These are phyloP conservation scores for Pseudomonodictys pantanalensis DNA, from an alignment of 495 filamentous ascomycete genomes.

Conservation along the genomic window DNA sequence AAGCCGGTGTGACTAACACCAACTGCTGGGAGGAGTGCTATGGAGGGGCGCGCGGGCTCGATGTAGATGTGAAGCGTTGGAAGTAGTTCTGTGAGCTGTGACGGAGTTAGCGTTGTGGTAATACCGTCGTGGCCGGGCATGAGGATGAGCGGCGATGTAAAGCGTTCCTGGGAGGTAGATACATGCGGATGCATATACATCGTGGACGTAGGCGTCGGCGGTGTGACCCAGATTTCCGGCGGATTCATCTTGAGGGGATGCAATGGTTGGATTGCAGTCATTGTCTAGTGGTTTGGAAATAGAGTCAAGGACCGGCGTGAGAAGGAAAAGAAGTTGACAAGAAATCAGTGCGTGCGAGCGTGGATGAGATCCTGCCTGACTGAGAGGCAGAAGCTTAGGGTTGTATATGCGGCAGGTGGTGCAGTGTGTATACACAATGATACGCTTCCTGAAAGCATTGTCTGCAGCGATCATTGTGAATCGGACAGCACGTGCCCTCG, in stretches of 20 bases:
- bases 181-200: not conserved
- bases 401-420: too few relatives aligned
- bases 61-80: slow-evolving; percentile 20
- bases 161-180: not conserved
- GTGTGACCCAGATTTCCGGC: not conserved
- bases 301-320: not conserved
- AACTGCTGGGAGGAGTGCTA: slow-evolving; percentile 3
- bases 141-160: not conserved
- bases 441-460: too few relatives aligned
- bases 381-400: too few relatives aligned
- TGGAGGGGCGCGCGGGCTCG: not conserved
- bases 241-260: not conserved
- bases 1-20: slow-evolving; percentile 5
- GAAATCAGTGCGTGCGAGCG: too few relatives aligned
- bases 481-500: too few relatives aligned
- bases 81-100: not conserved
- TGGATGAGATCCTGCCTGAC: too few relatives aligned
- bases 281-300: not conserved
- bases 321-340: too few relatives aligned
- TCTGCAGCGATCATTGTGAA: too few relatives aligned
- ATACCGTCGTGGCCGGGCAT: not conserved
- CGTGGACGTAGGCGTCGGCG: not conserved
- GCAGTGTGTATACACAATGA: too few relatives aligned
- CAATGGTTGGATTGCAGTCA: not conserved
- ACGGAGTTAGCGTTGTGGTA: slow-evolving; percentile 4